phyloP scores from a whole-genome alignment of 2,329 filamentous ascomycete genomes.

The Diaporthe sp. region DNA sequence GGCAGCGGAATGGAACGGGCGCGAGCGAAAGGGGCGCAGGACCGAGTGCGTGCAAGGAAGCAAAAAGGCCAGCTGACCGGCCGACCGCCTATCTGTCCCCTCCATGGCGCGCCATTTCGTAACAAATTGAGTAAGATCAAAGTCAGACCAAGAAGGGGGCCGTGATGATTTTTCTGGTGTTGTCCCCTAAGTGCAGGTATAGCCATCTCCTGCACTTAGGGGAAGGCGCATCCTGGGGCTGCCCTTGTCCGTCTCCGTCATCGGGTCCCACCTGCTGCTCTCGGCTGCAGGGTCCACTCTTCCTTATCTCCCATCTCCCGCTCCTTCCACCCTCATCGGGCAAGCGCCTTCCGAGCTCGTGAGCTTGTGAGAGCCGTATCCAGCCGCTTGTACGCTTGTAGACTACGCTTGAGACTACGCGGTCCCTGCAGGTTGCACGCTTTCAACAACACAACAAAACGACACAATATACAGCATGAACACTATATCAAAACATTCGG shows the following conservation, averaged over 20 bases:
- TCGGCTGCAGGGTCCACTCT: constrained; percentile 9
- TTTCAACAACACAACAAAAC: background rate
- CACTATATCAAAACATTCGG: background rate
- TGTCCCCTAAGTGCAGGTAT: constrained; percentile 38
- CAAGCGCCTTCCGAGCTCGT: background rate
- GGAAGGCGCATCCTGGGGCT: constrained; percentile 22
- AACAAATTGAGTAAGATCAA: constrained; percentile 35
- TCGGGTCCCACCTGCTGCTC: constrained; percentile 34
- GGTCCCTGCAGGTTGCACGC: background rate
- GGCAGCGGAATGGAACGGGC: constrained; percentile 6
- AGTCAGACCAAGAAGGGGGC: constrained; percentile 31
- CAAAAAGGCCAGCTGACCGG: constrained; percentile 1
- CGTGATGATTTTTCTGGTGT: constrained; percentile 37
- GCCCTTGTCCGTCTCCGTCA: constrained; percentile 24
- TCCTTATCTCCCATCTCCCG: background rate
- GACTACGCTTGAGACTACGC: no score
- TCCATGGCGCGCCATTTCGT: constrained; percentile 20
- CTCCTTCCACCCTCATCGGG: background rate
- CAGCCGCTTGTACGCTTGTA: background rate
- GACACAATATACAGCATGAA: background rate
- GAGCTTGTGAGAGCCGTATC: constrained; percentile 9
- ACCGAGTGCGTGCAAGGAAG: background rate
- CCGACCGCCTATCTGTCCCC: constrained; percentile 31
- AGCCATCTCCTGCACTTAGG: constrained; percentile 34
- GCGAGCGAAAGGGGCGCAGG: constrained; percentile 21